Conservation (phyloP, 2,329 filamentous ascomycete genomes). For the Leptodontidium sp. region DNA sequence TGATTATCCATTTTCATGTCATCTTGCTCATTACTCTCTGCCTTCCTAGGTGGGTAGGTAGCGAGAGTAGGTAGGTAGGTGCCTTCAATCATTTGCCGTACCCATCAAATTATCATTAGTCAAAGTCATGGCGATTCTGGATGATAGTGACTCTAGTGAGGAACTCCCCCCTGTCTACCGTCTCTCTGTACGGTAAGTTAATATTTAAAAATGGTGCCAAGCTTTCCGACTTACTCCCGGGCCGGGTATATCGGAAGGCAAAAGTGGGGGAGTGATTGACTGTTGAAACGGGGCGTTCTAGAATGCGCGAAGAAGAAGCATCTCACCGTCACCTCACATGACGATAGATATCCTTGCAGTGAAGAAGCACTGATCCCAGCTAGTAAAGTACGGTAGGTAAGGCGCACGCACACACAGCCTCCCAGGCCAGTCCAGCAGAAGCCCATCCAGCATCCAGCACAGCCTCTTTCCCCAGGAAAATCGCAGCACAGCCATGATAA, state of each 20-base stretch:
- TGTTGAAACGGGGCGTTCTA: constrained; percentile 2
- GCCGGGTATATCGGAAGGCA: not conserved
- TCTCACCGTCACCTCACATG: not conserved
- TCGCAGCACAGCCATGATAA: constrained; percentile 10
- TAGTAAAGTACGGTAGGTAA: too few relatives aligned
- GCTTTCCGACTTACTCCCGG: not conserved
- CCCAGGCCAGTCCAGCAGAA: too few relatives aligned
- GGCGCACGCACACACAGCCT: not conserved
- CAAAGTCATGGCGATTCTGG: not conserved
- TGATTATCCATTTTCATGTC: too few relatives aligned
- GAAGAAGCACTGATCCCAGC: too few relatives aligned
- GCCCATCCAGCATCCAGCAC: not conserved
- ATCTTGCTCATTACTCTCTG: too few relatives aligned
- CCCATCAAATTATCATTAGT: too few relatives aligned
- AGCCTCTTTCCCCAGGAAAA: constrained; percentile 15
- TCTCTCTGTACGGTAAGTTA: not conserved
- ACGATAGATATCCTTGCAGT: too few relatives aligned
- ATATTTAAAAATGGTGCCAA: not conserved
- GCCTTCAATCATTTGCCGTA: too few relatives aligned
- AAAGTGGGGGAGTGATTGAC: not conserved
- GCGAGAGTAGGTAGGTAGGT: too few relatives aligned
- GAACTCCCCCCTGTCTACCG: not conserved
- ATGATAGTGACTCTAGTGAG: not conserved
- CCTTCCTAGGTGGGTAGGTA: too few relatives aligned
- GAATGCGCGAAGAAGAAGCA: constrained; percentile 8